Base-by-base conservation (phyloP, 805 yeast species). In the Peterozyma xylosa region DNA sequence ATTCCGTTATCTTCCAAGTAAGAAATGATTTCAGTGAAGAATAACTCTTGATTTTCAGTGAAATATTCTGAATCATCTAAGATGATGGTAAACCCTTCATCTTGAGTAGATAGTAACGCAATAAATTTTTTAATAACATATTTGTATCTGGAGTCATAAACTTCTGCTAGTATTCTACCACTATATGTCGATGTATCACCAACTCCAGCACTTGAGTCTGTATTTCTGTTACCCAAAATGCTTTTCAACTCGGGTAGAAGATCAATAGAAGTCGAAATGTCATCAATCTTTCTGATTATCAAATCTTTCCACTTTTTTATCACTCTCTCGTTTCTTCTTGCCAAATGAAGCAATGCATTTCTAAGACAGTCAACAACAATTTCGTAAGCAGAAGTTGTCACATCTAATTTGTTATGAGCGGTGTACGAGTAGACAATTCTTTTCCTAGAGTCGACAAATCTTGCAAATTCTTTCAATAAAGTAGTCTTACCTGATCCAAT, bases 61-160 rank as follows among this genome's bases (percentile, higher is more conserved):
- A 71, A 63, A 66, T 70, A 67, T 42, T 73, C 74, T 21, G 70
- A 50, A 53, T 74, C 76, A 49, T 74, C 78, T 30, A 71, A 53
- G 39, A 70, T 59, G 1, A 74, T 48, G 0, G 76, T 71, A 35
- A 74, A 55, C 2, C 78, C 77, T 32, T 60, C 60, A 3, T 49
- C 49, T 9, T 70, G 68, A n/a, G 30, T 32, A 2, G 46, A 18
- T 39, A 74, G 57, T 3, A 74, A 51, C n/a, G 64, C 61, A 43
- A 67, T 66, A 13, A 75, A 51, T 14, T 59, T 51, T 43, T 71
- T 73, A 45, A 74, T 57, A n/a, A 70, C 57, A 46, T 63, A 66
- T 42, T 69, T 60, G 49, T 68, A 64, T 39, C 64, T 59, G 38
- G 72, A 45, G 46, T 74, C 79, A 17, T 56, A 21, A 7, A 21